A percentile compares a stretch with the other conserved stretches of the same genome.
Evolutionary conservation across 2,329 filamentous ascomycete species (phyloP).

Genomic region (Arthrinium phaeospermum): DNA sequence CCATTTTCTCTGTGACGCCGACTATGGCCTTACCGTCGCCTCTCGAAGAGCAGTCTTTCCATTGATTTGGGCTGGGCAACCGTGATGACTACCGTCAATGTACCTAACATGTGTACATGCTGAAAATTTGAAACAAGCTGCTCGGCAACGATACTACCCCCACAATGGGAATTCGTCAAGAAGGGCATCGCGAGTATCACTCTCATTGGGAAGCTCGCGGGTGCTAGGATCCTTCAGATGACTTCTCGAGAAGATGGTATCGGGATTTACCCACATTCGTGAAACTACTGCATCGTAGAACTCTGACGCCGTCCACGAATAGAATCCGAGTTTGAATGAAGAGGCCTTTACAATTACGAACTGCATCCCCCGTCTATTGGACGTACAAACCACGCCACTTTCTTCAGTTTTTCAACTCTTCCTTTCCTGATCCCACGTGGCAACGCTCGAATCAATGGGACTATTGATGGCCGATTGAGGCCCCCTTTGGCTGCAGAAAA

Average conservation of each 20-base stretch:
- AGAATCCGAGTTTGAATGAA: not conserved
- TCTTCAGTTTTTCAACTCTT: not conserved
- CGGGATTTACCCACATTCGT: not conserved
- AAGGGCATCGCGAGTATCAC: no score
- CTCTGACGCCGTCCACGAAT: not conserved
- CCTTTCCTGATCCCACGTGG: not conserved
- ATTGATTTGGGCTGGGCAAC: no score
- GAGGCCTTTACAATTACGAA: not conserved
- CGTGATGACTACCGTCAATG: no score
- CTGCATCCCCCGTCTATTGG: not conserved
- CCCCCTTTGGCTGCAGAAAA: not conserved
- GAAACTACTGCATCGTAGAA: not conserved
- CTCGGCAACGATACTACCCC: no score
- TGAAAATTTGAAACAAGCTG: no score
- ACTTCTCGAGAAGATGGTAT: not conserved
- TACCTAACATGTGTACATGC: no score
- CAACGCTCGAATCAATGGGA: not conserved
- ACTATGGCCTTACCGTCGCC: no score
- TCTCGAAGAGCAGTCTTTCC: no score
- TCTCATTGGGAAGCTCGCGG: no score
- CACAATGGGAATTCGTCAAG: no score
- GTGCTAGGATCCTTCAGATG: not conserved
- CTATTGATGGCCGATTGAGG: not conserved
- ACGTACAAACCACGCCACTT: no score
- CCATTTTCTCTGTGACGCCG: no score